Base-by-base conservation (phyloP, 1,139 yeast species). In the Lodderomyces metapsilosis region DNA sequence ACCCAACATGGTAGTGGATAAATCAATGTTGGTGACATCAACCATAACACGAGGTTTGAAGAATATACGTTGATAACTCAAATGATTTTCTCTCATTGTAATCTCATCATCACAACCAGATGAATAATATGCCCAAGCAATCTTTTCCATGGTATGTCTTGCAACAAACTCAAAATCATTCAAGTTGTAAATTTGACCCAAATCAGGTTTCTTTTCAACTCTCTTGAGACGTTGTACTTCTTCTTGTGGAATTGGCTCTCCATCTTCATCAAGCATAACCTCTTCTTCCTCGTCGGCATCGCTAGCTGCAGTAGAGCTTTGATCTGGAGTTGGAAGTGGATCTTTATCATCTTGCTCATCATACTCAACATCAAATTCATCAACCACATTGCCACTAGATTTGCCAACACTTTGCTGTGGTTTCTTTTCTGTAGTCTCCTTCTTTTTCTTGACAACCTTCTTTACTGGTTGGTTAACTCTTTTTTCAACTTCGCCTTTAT, bases 91-190 rank as follows among this genome's bases (percentile, higher is more conserved):
- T 50, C 98, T 75, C 58, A 88, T 62, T 2, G 96, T 78, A 51
- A 91, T 80, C 65, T 91, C 98, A 61, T 91, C 98, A 60, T 91
- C 97, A 34, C 95, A 77, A 7, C 95, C 98, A 30, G 94, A 83
- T 2, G 95, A 84, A 59, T 88, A 91, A 63, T 91, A 91, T 10
- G 91, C 92, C 92, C 96, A 87, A 0, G 94, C 96, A 12, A 82
- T 77, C 48, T 80, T 81, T 34, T 86, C 78, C 74, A 91, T 61
- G 8, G 65, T 59, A 49, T 81, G 78, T 41, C 89, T 75, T 2
- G 98, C 97, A 37, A 91, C 81, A 53, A 77, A 77, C 61, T 91
- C 98, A 56, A 91, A 89, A 59, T 88, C 95, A 48, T 78, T 77
- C 48, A 85, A 56, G 55, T 87, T 88, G 62, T 80, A 82, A 48